Base-by-base conservation (phyloP, 257 asterid species). In the Verbena officinalis region DNA sequence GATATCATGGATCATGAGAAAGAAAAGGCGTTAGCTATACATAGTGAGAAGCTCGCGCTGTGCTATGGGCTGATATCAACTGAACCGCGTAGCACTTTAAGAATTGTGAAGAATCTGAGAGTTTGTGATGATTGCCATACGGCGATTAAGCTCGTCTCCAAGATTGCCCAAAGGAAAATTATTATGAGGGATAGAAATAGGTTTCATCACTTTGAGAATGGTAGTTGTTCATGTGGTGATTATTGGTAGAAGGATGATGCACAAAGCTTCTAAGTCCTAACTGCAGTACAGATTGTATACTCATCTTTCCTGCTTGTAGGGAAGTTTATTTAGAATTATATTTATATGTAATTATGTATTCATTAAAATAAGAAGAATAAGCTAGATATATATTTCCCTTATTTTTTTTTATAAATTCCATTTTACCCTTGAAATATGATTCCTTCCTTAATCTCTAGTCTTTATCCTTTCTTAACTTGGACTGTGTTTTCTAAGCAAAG, bases 161-260 rank as follows among this genome's bases (percentile, higher is more conserved):
- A 76, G 70, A 69, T 77, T 15, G 73, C 78, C 15, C 30, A 54
- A 24, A 67, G 84, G 23, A 75, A 33, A 58, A 51, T 85, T 55
- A 68, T 83, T 50, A 62, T 76, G 57, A 78, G 87, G 72, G 93
- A 85, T 73, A 62, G 93, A 40, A 83, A 72, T 49, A 73, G 87
- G 80, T 85, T 85, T 76, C 93, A 82, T 64, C 87, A 83, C 74
- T 85, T 85, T 53, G 82, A 80, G 46, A 70, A 74, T 63, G 92
- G 92, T 42, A 66, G 73, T 13, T 85, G 89, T 74, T 78, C 88
- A 6, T 80, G 89, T 46, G 82, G 78, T 51, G 92, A 80, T 68
- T 82, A 73, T 52, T 85, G 92, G 92, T 82, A 68, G 75, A 62
- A 42, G 49, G 17, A 2, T 31, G n/a, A 45, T 60, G 56, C 9